phyloP scores from a whole-genome alignment of 805 yeast genomes.

The Candida andamanensis region DNA sequence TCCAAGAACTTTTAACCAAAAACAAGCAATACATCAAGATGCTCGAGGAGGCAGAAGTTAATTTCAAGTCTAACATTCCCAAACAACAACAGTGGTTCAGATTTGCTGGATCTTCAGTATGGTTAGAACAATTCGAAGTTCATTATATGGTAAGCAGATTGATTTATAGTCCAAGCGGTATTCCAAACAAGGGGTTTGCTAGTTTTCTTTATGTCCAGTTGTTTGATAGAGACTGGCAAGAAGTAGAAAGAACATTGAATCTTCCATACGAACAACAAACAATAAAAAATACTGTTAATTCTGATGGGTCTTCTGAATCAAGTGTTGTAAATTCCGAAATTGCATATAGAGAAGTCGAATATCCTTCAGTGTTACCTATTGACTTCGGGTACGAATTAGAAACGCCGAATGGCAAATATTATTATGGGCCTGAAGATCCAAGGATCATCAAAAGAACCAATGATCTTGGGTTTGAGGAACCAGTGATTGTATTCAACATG shows the following conservation, averaged over 20 bases:
- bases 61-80: conserved; percentile 18
- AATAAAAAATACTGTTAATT: conserved; percentile 9
- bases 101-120: conserved; percentile 29
- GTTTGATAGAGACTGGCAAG: conserved; percentile 18
- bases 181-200: conserved; percentile 20
- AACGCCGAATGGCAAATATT: conserved; percentile 10
- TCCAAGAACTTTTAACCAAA: conserved; percentile 9
- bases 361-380: conserved; percentile 17
- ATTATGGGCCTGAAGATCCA: conserved; percentile 45
- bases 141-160: conserved; percentile 28
- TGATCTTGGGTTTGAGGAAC: conserved; percentile 26
- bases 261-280: conserved; percentile 16
- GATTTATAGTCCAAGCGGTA: conserved; percentile 19
- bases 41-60: conserved; percentile 12
- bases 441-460: conserved; percentile 33
- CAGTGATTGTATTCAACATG: conserved; percentile 18
- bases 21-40: conserved; percentile 11
- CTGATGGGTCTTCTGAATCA: conserved; percentile 14
- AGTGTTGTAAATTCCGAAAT: conserved; percentile 8
- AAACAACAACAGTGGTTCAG: conserved; percentile 24
- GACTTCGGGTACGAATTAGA: conserved; percentile 11
- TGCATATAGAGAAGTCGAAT: conserved; percentile 13
- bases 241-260: conserved; percentile 16
- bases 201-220: conserved; percentile 21
- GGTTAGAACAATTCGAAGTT: conserved; percentile 27